Percentiles rank a stretch among this genome's conserved stretches.
Evolutionary conservation across 1,284 basidiomycete genomes (phyloP).

Genomic region (Xerocomus minutiporus): DNA sequence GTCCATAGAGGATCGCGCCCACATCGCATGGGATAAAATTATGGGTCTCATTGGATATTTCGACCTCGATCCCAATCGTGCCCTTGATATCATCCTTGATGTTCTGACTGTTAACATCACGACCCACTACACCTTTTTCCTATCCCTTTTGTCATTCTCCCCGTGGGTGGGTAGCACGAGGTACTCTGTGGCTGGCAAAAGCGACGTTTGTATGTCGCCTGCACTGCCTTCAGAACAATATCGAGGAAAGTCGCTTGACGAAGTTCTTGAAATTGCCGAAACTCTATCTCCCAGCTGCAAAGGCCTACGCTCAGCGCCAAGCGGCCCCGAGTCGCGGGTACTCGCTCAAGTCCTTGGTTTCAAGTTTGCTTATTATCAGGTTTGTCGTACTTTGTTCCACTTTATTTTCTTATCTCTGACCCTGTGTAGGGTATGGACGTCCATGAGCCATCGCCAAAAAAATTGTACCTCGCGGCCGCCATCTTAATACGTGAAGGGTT

Average conservation of each 20-base stretch:
- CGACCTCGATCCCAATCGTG: conserved; percentile 92
- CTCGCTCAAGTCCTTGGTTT: conserved; percentile 93
- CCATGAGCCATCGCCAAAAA: conserved; percentile 60
- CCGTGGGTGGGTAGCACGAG: conserved; percentile 64
- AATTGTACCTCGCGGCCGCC: conserved; percentile 80
- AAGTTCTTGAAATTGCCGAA: conserved; percentile 57
- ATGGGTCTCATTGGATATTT: conserved; percentile 93
- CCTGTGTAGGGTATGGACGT: conserved; percentile 49
- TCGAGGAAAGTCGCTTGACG: conserved; percentile 59
- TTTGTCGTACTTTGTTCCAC: conserved; percentile 31
- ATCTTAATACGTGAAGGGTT: conserved; percentile 87
- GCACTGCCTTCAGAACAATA: conserved; percentile 42
- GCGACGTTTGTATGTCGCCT: conserved; percentile 36
- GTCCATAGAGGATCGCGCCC: conserved; percentile 60
- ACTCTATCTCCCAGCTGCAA: conserved; percentile 7
- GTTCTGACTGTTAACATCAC: conserved; percentile 80
- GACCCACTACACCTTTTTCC: conserved; percentile 89
- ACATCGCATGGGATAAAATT: conserved; percentile 79
- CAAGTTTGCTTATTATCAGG: conserved; percentile 90
- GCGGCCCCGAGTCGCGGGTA: conserved; percentile 48
- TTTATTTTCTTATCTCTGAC: conserved; percentile 14
- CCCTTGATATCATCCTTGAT: conserved; percentile 91
- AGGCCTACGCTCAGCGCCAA: conserved; percentile 16
- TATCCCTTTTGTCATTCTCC: conserved; percentile 79
- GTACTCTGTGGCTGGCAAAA: conserved; percentile 25